Conservation (phyloP, 2,329 filamentous ascomycete species). For the Rutstroemia sp. region DNA sequence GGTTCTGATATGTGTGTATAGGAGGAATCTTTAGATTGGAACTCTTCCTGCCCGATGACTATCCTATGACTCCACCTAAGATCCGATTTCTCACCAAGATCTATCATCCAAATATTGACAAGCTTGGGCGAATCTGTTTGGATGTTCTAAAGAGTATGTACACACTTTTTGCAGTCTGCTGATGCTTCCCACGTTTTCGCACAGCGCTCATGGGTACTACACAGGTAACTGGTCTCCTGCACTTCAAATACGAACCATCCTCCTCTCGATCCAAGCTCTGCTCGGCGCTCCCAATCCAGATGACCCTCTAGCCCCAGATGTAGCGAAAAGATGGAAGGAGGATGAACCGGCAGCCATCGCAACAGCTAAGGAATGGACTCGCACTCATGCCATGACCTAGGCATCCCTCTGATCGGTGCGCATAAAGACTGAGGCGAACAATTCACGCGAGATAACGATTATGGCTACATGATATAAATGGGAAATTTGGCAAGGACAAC, state of each 20-base stretch:
- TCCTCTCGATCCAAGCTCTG: constrained; percentile 96
- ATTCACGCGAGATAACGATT: neutral
- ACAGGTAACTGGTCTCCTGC: constrained; percentile 98
- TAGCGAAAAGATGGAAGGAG: constrained; percentile 97
- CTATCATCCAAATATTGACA: constrained; percentile 98
- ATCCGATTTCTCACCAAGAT: constrained; percentile 98
- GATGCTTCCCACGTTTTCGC: neutral
- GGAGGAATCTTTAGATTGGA: constrained; percentile 89
- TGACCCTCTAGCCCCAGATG: constrained; percentile 95
- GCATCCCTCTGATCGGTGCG: neutral
- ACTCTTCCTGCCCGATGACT: constrained; percentile 95
- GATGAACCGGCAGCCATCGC: constrained; percentile 87
- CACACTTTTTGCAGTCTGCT: neutral
- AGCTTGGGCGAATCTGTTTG: constrained; percentile 91
- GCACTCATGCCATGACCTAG: constrained; percentile 30
- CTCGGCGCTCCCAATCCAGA: constrained; percentile 96
- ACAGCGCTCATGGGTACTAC: constrained; percentile 13
- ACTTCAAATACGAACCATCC: constrained; percentile 93
- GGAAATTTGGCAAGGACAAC: neutral
- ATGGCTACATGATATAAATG: constrained; percentile 3
- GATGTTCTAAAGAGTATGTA: constrained; percentile 89
- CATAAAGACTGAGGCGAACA: neutral
- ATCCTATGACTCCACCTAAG: constrained; percentile 98
- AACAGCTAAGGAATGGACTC: constrained; percentile 88
- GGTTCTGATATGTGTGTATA: constrained; percentile 14